A percentile compares a stretch with the other conserved stretches of the same genome.
phyloP scores from a whole-genome alignment of 192 early-diverging fungal species.

The Podila horticola region DNA sequence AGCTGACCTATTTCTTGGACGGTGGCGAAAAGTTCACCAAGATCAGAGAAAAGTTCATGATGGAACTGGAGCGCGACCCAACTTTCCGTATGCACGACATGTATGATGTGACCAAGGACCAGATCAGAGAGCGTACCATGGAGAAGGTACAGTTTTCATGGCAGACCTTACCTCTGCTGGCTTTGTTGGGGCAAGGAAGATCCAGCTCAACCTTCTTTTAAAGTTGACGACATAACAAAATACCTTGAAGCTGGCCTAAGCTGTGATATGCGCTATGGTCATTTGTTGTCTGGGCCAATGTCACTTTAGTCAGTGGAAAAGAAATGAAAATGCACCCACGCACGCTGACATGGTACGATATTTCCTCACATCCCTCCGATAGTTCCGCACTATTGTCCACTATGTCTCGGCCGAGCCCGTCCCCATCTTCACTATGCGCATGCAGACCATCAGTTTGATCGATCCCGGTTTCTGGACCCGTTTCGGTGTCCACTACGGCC shows the following conservation, averaged over 20 bases:
- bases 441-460: constrained; percentile 79
- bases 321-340: no score
- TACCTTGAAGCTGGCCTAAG: background rate
- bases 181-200: no score
- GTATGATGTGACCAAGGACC: constrained; percentile 76
- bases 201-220: background rate
- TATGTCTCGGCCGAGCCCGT: constrained; percentile 73
- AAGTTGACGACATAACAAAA: background rate
- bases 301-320: background rate
- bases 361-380: background rate
- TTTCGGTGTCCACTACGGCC: constrained; percentile 88
- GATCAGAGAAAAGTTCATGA: constrained; percentile 81
- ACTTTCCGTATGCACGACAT: constrained; percentile 83
- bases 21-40: constrained; percentile 71
- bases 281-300: background rate
- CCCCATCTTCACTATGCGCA: constrained; percentile 69
- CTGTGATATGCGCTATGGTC: background rate
- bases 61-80: constrained; percentile 87
- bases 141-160: constrained; percentile 64
- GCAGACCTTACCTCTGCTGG: no score
- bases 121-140: constrained; percentile 88
- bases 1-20: constrained; percentile 86
- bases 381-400: constrained; percentile 69
- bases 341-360: background rate
- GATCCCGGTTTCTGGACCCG: constrained; percentile 91